Evolutionary conservation across 2,329 filamentous ascomycete genomes (phyloP).

Genomic region (Alternaria burnsii): DNA sequence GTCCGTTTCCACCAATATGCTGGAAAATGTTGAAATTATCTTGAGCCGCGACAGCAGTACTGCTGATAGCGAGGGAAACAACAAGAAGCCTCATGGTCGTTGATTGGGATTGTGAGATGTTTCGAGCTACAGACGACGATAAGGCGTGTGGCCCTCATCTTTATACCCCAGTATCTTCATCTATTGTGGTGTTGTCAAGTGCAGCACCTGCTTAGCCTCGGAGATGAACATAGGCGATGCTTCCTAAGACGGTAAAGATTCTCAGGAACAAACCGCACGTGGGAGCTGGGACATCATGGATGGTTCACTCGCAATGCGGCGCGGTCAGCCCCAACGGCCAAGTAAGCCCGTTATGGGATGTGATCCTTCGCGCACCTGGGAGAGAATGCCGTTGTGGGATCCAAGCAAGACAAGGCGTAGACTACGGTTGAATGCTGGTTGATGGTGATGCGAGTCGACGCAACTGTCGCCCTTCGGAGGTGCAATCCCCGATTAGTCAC

Average conservation of each 20-base stretch:
- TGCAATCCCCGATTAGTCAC: conserved; percentile 16
- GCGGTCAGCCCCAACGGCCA: conserved; percentile 6
- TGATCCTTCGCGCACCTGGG: conserved; percentile 8
- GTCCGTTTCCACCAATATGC: conserved; percentile 52
- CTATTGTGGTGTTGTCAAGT: not conserved
- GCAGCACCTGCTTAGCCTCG: conserved; percentile 19
- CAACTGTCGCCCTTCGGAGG: conserved; percentile 1
- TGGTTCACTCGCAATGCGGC: conserved; percentile 6
- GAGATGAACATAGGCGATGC: conserved; percentile 35
- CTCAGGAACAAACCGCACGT: conserved; percentile 13
- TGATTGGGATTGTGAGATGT: not conserved
- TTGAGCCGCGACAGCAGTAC: conserved; percentile 20
- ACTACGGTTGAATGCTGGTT: not conserved
- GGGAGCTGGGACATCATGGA: conserved; percentile 9
- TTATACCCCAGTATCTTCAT: conserved; percentile 10
- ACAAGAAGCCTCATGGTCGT: conserved; percentile 32
- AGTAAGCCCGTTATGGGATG: not conserved
- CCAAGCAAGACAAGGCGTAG: not conserved
- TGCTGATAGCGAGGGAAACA: conserved; percentile 20
- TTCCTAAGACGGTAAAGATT: conserved; percentile 30
- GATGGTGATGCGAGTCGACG: not conserved
- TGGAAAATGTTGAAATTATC: conserved; percentile 45
- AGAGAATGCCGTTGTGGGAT: not conserved
- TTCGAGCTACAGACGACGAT: not conserved
- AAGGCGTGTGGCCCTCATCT: not conserved